A percentile compares a stretch with the other conserved stretches of the same genome.
Conservation (phyloP, 2,329 filamentous ascomycete genomes). For the Cladosporium cucumerinum region DNA sequence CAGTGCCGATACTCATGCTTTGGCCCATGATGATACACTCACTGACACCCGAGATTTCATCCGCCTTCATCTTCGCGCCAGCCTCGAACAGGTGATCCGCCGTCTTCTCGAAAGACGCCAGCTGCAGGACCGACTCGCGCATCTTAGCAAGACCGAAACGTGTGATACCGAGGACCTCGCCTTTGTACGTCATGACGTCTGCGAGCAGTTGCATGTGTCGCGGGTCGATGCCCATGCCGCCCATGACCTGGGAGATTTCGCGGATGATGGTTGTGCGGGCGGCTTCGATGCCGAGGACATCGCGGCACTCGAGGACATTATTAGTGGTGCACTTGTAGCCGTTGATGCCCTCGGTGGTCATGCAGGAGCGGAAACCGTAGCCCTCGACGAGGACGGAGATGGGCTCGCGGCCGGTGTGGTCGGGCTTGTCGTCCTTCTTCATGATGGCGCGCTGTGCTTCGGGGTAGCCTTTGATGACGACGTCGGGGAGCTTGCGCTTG, state of each 20-base stretch:
- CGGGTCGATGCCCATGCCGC: slow-evolving; percentile 90
- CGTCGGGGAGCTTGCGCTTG: slow-evolving; percentile 73
- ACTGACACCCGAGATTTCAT: slow-evolving; percentile 86
- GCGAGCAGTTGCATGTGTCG: slow-evolving; percentile 96
- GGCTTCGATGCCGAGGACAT: slow-evolving; percentile 92
- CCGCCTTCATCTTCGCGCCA: slow-evolving; percentile 84
- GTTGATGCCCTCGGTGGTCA: slow-evolving; percentile 89
- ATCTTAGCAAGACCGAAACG: slow-evolving; percentile 95
- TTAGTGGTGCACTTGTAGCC: slow-evolving; percentile 74
- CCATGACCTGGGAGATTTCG: slow-evolving; percentile 89
- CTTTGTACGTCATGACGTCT: slow-evolving; percentile 99
- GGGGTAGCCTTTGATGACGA: slow-evolving; percentile 88
- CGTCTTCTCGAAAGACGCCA: slow-evolving; percentile 97
- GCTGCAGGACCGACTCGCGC: slow-evolving; percentile 87
- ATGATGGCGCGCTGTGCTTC: slow-evolving; percentile 85
- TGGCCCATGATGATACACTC: slow-evolving; percentile 99
- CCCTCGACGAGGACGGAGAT: slow-evolving; percentile 75
- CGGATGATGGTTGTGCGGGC: slow-evolving; percentile 82
- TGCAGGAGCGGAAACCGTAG: slow-evolving; percentile 83
- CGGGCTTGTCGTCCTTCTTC: slow-evolving; percentile 66
- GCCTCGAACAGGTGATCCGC: slow-evolving; percentile 96
- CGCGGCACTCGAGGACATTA: slow-evolving; percentile 81
- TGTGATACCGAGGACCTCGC: slow-evolving; percentile 93
- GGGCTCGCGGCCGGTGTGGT: slow-evolving; percentile 60
- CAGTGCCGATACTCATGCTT: slow-evolving; percentile 86